phyloP scores from a whole-genome alignment of 2,329 filamentous ascomycete genomes.

The Aspergillus sp. region DNA sequence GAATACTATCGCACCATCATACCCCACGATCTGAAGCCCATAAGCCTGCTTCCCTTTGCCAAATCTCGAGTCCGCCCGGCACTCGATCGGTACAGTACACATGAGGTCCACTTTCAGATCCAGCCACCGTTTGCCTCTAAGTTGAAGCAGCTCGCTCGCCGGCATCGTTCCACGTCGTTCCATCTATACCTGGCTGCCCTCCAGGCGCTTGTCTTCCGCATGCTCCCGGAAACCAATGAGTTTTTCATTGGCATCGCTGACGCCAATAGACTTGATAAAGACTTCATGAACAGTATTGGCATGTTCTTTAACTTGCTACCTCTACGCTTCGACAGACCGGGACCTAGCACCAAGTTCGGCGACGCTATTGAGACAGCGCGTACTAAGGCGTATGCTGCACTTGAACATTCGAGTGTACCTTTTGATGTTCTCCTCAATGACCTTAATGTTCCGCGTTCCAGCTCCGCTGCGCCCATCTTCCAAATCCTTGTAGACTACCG shows the following conservation, averaged over 20 bases:
- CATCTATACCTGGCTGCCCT: constrained; percentile 49
- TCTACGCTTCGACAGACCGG: constrained; percentile 34
- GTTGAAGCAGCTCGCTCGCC: neutral
- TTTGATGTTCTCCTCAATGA: too few species aligned
- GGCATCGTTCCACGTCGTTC: constrained; percentile 31
- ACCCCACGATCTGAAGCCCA: too few species aligned
- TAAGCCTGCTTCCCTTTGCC: neutral
- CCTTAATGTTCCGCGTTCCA: too few species aligned
- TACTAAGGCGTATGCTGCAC: constrained; percentile 32
- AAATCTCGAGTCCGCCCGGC: neutral
- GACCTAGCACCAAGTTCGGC: constrained; percentile 3
- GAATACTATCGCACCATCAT: too few species aligned
- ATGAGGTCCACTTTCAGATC: neutral
- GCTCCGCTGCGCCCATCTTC: too few species aligned
- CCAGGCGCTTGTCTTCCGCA: constrained; percentile 36
- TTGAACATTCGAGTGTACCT: constrained; percentile 37
- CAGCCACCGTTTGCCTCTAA: neutral
- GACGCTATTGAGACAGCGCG: constrained; percentile 27
- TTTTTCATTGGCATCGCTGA: constrained; percentile 51
- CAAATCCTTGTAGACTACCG: too few species aligned
- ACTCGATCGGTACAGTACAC: constrained; percentile 39
- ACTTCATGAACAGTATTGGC: constrained; percentile 41
- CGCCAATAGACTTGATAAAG: constrained; percentile 37
- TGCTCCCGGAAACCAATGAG: constrained; percentile 40
- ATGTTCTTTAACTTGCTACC: constrained; percentile 52